These are phyloP conservation scores for Backusella tuberculispora DNA, from an alignment of 192 early-diverging fungal species.

Conservation along the genomic window DNA sequence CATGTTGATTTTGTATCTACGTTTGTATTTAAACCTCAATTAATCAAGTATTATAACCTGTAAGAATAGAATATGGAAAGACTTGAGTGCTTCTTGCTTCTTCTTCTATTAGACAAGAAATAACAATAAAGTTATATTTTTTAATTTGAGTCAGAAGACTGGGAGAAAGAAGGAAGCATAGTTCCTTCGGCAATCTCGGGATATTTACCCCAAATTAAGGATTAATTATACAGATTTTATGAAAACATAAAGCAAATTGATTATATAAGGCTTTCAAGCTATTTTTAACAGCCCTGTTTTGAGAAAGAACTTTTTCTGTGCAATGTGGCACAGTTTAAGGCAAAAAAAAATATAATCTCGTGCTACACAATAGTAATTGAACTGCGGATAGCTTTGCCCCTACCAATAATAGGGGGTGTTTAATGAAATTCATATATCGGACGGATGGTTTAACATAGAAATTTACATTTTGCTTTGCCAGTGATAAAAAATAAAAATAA, in stretches of 20 bases:
- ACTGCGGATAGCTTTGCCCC: not conserved
- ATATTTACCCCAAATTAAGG: not conserved
- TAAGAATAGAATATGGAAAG: too few species aligned
- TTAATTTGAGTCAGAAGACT: conserved; percentile 1
- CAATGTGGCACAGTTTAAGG: not conserved
- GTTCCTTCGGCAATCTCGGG: not conserved
- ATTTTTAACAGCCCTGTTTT: conserved; percentile 1
- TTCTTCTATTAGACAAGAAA: not conserved
- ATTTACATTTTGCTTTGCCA: not conserved
- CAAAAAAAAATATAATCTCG: not conserved
- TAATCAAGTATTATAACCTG: not conserved
- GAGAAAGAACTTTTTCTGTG: not conserved
- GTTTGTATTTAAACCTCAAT: not conserved
- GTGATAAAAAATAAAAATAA: not conserved
- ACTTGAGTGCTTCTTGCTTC: not conserved
- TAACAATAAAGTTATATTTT: not conserved
- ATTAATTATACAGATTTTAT: not conserved
- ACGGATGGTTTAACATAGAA: not conserved
- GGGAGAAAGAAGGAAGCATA: not conserved
- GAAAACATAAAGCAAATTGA: not conserved
- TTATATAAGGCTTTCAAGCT: not conserved
- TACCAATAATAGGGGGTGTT: not conserved
- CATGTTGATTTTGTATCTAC: not conserved
- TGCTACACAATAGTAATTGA: not conserved
- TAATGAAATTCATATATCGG: not conserved